Percentiles rank a stretch among this genome's conserved stretches.
Evolutionary conservation across 2,329 filamentous ascomycete species (phyloP).

Genomic region (Claviceps fusiformis): DNA sequence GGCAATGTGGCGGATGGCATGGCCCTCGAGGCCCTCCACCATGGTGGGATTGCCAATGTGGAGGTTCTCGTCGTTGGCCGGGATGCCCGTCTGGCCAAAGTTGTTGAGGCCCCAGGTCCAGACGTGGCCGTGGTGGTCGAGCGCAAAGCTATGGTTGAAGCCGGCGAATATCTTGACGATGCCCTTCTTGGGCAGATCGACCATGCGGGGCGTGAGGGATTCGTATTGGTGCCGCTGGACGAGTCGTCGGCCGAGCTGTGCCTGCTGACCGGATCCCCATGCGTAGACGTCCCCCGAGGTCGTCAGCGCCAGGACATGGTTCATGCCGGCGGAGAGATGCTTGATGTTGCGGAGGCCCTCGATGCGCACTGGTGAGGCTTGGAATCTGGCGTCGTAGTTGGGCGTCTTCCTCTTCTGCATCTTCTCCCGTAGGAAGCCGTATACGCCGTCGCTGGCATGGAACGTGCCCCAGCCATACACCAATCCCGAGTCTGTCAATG

Average conservation of each 20-base stretch:
- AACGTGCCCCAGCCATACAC: constrained; percentile 73
- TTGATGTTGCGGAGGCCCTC: constrained; percentile 44
- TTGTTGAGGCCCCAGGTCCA: constrained; percentile 61
- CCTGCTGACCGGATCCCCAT: constrained; percentile 26
- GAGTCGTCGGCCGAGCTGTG: constrained; percentile 34
- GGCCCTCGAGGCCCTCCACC: constrained; percentile 37
- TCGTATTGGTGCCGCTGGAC: constrained; percentile 34
- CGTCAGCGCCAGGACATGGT: constrained; percentile 53
- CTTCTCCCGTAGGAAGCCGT: constrained; percentile 6
- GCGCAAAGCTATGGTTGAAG: constrained; percentile 56
- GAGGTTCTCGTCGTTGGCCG: constrained; percentile 34
- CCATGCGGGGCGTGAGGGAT: constrained; percentile 29
- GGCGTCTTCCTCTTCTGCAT: constrained; percentile 25
- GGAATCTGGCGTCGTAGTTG: constrained; percentile 1
- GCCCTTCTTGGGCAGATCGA: constrained; percentile 20
- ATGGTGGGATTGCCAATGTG: constrained; percentile 22
- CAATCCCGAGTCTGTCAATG: constrained; percentile 51
- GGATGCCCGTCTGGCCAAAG: constrained; percentile 53
- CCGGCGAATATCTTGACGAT: constrained; percentile 33
- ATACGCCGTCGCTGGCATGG: constrained; percentile 23
- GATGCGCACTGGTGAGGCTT: constrained; percentile 29
- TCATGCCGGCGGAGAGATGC: constrained; percentile 46
- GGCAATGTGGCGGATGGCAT: constrained; percentile 41
- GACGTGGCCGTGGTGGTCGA: constrained; percentile 48
- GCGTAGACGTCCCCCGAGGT: constrained; percentile 26